phyloP scores from a whole-genome alignment of 2,329 filamentous ascomycete species.

The Diaporthe amygdali region DNA sequence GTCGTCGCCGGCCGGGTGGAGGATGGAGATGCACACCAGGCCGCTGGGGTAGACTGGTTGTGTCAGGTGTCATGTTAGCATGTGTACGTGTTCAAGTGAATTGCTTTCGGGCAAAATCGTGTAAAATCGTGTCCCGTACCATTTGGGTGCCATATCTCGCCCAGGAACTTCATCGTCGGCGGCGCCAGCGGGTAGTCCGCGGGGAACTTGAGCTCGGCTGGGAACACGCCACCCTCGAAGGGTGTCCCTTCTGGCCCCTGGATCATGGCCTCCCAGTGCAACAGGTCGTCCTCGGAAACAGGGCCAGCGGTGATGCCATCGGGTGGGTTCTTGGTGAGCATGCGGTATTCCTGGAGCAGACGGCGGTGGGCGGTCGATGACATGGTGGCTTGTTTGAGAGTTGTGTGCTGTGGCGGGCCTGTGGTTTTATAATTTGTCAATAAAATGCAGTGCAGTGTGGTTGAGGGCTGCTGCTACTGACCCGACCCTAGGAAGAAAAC shows the following conservation, averaged over 20 bases:
- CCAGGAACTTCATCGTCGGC: conserved; percentile 93
- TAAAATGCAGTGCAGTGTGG: not conserved
- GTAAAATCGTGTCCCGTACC: conserved; percentile 56
- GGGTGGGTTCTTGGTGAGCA: conserved; percentile 92
- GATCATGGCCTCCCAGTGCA: conserved; percentile 95
- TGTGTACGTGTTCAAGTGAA: too few species aligned
- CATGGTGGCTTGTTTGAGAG: conserved; percentile 54
- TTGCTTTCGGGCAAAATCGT: not conserved
- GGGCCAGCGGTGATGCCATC: conserved; percentile 97
- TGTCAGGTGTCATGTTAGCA: not conserved
- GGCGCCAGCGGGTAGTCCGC: conserved; percentile 97
- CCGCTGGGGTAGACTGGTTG: conserved; percentile 83
- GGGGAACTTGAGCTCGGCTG: conserved; percentile 92
- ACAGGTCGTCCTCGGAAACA: conserved; percentile 90
- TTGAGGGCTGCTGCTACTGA: not conserved
- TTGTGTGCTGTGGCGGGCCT: not conserved
- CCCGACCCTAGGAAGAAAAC: not conserved
- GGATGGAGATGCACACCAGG: conserved; percentile 96
- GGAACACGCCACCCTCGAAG: conserved; percentile 94
- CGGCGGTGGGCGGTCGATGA: conserved; percentile 70
- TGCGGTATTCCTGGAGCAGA: conserved; percentile 95
- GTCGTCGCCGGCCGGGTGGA: conserved; percentile 94
- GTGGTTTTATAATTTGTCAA: not conserved
- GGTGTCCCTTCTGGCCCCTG: conserved; percentile 95
- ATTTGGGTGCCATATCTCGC: conserved; percentile 96